phyloP scores from a whole-genome alignment of 1,284 basidiomycete genomes.

The Naganishia sp. region DNA sequence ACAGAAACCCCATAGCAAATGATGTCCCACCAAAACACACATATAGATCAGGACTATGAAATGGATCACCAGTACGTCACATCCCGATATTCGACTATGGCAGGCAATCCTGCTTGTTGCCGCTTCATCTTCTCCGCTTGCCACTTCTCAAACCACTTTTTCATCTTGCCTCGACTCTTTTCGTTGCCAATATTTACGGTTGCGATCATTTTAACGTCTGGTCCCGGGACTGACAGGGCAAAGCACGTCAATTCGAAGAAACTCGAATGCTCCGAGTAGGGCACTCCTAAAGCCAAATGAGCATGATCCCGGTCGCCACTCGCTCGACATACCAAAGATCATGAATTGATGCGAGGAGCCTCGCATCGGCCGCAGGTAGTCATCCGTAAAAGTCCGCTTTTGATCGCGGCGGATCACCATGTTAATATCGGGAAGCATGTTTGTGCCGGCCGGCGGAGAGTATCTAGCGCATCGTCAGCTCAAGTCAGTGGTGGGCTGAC shows the following conservation, averaged over 20 bases:
- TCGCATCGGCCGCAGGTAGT: constrained; percentile 68
- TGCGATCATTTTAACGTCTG: constrained; percentile 73
- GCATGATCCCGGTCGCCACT: not conserved
- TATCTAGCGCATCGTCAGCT: constrained; percentile 58
- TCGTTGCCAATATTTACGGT: constrained; percentile 92
- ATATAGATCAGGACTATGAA: not conserved
- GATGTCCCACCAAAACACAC: not conserved
- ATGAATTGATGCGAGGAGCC: constrained; percentile 70
- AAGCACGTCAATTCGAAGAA: constrained; percentile 94
- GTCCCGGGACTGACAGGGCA: constrained; percentile 77
- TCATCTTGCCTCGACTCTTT: constrained; percentile 76
- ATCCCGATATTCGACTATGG: constrained; percentile 62
- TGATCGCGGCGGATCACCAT: constrained; percentile 69
- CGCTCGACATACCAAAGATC: constrained; percentile 63
- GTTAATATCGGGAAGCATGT: constrained; percentile 64
- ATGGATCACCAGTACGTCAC: constrained; percentile 40
- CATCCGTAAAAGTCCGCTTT: constrained; percentile 65
- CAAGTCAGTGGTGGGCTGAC: not conserved
- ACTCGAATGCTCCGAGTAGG: constrained; percentile 94
- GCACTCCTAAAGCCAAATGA: constrained; percentile 61
- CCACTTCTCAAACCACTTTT: constrained; percentile 77
- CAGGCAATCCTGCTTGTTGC: constrained; percentile 55
- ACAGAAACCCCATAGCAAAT: not conserved
- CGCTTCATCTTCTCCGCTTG: constrained; percentile 71
- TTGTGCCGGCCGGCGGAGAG: constrained; percentile 67